Conservation (phyloP, 371 early-diverging fungal genomes). For the Phascolomyces articulosus region DNA sequence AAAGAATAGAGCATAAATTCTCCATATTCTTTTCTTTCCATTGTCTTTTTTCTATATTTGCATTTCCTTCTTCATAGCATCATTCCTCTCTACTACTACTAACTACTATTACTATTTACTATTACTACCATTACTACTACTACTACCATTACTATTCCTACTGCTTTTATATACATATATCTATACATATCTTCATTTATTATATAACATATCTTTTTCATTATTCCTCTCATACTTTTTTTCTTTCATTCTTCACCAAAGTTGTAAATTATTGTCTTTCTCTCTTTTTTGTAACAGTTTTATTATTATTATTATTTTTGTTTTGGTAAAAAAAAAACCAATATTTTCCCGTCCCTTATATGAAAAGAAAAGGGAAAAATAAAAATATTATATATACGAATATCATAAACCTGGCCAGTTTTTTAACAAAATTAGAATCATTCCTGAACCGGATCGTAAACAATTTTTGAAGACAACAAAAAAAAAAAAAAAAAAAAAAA, state of each 20-base stretch:
- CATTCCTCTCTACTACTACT: too few relatives aligned
- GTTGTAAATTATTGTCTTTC: neutral
- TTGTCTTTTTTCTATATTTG: neutral
- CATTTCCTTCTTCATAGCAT: neutral
- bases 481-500: neutral
- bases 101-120: too few relatives aligned
- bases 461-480: neutral
- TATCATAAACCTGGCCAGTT: neutral
- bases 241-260: neutral
- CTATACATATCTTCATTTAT: too few relatives aligned
- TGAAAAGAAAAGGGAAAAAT: neutral
- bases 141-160: too few relatives aligned
- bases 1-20: slow-evolving; percentile 12
- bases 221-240: neutral
- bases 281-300: slow-evolving; percentile 1
- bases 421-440: slow-evolving; percentile 3
- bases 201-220: neutral
- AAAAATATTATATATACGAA: neutral
- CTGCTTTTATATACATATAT: too few relatives aligned
- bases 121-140: too few relatives aligned
- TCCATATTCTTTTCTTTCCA: neutral
- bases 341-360: slow-evolving; percentile 4
- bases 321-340: too few relatives aligned
- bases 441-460: neutral
- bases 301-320: neutral